A percentile compares a stretch with the other conserved stretches of the same genome.
Evolutionary conservation across 768 basidiomycete species (phyloP).

Genomic region (Pleurotus platypus): DNA sequence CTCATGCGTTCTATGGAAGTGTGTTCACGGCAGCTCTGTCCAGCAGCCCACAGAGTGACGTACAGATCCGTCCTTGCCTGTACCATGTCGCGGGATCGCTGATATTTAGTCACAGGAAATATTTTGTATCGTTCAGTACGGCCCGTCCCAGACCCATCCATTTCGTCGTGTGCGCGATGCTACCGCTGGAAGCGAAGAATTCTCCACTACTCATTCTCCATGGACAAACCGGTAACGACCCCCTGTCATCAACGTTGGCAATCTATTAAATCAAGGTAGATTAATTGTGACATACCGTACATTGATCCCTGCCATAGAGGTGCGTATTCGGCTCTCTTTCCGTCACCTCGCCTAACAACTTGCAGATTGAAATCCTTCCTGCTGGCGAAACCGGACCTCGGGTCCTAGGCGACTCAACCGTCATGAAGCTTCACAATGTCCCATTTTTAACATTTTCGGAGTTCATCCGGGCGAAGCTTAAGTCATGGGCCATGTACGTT

Average conservation of each 20-base stretch:
- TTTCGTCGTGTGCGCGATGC: constrained; percentile 83
- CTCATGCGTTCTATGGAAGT: constrained; percentile 82
- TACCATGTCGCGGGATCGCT: not conserved
- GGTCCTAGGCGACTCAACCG: constrained; percentile 61
- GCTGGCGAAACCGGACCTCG: constrained; percentile 82
- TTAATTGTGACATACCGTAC: constrained; percentile 74
- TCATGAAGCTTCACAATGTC: constrained; percentile 63
- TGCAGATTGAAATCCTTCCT: constrained; percentile 73
- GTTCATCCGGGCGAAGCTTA: constrained; percentile 83
- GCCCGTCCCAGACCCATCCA: constrained; percentile 57
- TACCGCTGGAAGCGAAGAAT: constrained; percentile 56
- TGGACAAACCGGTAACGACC: constrained; percentile 75
- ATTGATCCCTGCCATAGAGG: constrained; percentile 75
- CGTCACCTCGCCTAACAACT: constrained; percentile 5
- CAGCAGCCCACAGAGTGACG: constrained; percentile 63
- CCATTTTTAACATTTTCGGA: constrained; percentile 86
- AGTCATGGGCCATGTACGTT: constrained; percentile 75
- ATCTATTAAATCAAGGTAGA: constrained; percentile 30
- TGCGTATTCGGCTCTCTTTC: constrained; percentile 28
- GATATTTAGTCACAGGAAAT: constrained; percentile 57
- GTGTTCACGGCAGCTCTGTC: constrained; percentile 69
- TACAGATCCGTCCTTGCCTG: constrained; percentile 27
- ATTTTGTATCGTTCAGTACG: constrained; percentile 78
- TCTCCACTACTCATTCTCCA: constrained; percentile 69
- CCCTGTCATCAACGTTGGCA: constrained; percentile 8